Conservation (phyloP, 2,329 filamentous ascomycete genomes). For the Arachnopeziza araneosa region DNA sequence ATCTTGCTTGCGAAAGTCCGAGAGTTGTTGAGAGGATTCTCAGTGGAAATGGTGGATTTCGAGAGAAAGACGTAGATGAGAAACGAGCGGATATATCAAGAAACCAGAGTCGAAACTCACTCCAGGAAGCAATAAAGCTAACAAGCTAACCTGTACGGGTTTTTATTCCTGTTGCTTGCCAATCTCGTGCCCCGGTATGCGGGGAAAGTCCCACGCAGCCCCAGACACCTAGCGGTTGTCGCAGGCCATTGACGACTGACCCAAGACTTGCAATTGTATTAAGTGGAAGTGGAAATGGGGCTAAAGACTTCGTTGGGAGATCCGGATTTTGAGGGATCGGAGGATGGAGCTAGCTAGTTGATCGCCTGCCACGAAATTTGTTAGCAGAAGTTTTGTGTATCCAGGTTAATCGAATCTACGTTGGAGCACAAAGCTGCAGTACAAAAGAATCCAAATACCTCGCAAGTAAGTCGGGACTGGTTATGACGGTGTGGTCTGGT, state of each 20-base stretch:
- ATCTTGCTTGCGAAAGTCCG: too few species aligned
- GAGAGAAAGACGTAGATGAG: too few species aligned
- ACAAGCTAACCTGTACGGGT: neutral
- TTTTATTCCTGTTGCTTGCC: constrained; percentile 8
- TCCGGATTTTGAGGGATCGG: neutral
- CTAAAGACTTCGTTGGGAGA: neutral
- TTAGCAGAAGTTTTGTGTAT: neutral
- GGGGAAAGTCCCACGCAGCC: constrained; percentile 54
- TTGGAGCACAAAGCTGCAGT: neutral
- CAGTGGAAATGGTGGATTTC: too few species aligned
- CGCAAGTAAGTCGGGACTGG: neutral
- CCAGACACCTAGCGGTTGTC: constrained; percentile 50
- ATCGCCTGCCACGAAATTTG: neutral
- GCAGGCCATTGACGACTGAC: constrained; percentile 49
- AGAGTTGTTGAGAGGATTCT: too few species aligned
- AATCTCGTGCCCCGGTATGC: constrained; percentile 45
- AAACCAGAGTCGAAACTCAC: neutral
- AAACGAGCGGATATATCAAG: neutral
- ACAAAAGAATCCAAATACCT: neutral
- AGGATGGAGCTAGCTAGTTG: neutral
- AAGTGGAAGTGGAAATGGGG: constrained; percentile 1
- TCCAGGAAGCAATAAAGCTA: neutral
- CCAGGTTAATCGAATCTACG: too few species aligned
- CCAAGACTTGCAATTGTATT: constrained; percentile 6
- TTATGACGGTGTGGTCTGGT: neutral